Conservation (phyloP, 202 grass and related monocot genomes). For the Miscanthus sacchariflorus region DNA sequence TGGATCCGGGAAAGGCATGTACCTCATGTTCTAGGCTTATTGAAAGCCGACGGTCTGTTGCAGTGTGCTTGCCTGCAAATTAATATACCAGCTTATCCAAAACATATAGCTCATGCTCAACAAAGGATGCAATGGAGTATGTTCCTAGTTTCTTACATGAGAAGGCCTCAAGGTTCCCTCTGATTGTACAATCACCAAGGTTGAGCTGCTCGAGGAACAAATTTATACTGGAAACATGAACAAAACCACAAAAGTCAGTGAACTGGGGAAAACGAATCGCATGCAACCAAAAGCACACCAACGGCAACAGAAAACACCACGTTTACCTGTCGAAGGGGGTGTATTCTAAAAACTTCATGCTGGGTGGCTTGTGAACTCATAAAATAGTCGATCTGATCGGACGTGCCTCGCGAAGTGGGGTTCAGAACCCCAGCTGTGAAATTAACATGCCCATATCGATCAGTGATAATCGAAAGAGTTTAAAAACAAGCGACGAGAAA, state of each 20-base stretch:
- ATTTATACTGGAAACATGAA: constrained; percentile 63
- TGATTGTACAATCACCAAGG: constrained; percentile 86
- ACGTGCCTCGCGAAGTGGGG: neutral
- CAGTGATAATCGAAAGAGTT: neutral
- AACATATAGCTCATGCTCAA: neutral
- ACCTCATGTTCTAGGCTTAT: constrained; percentile 96
- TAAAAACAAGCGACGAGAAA: neutral
- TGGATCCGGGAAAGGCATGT: neutral
- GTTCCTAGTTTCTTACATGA: constrained; percentile 52
- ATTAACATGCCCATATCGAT: neutral
- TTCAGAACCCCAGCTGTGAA: constrained; percentile 37
- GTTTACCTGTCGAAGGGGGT: constrained; percentile 86
- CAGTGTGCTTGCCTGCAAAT: constrained; percentile 90
- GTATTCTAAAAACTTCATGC: constrained; percentile 99
- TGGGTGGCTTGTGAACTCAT: constrained; percentile 49
- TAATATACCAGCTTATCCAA: neutral
- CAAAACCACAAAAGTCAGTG: constrained; percentile 4
- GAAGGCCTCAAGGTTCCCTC: constrained; percentile 87
- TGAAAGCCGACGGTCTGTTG: constrained; percentile 88
- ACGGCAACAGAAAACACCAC: neutral
- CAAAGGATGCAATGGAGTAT: neutral
- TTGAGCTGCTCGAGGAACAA: constrained; percentile 86
- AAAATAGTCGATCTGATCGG: constrained; percentile 28
- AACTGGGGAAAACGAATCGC: neutral
- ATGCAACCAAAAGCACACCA: neutral